Base-by-base conservation (phyloP, 2,329 filamentous ascomycete genomes). In the Aspergillus sp. region DNA sequence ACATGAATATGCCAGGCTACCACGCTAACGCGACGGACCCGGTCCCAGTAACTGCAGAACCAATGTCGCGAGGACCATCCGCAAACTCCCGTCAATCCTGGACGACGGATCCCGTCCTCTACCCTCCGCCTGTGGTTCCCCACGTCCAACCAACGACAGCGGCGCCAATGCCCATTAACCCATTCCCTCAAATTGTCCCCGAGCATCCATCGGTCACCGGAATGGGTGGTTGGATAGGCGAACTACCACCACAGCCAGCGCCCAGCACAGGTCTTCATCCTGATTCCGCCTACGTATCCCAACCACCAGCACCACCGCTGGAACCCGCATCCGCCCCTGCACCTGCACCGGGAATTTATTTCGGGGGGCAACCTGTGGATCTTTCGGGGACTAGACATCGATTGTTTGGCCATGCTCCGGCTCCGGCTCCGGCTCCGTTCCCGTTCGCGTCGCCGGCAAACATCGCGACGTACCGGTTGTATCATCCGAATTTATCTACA, bases 41-140 rank as follows among this genome's bases (percentile, higher is more conserved):
- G 5, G 66, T 70, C 23, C 56, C 59, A 1, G 52, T 50, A 7
- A 17, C 32, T 3, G 43, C 58, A 1, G 64, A 65, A 38, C 55
- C 63, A 3, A 63, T 71, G 54, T 63, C 66, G 2, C 65, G 67
- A 30, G 55, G 59, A 13, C 55, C 60, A 7, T 70, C 67, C 0
- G 53, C 51, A 2, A 58, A 64, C 39, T 70, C 68, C 5, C 57
- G 62, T 17, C 59, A 63, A 15, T 70, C 67, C 4, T 63, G 65
- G 61, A 58, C 61, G 12, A 69, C 68, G 5, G 68, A 71, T 12
- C 67, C 68, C 7, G 51, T 59, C 7, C 57, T 56, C 12, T 61
- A 60, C 27, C 57, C 61, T 4, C 53, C 60, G 4, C 60, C 56
- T 6, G 23, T 10, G 25, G 13, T 27, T 5, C 15, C 41, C 4